A percentile compares a stretch with the other conserved stretches of the same genome.
Evolutionary conservation across 1,284 basidiomycete species (phyloP).

Genomic region (Cystobasidium pallidum): DNA sequence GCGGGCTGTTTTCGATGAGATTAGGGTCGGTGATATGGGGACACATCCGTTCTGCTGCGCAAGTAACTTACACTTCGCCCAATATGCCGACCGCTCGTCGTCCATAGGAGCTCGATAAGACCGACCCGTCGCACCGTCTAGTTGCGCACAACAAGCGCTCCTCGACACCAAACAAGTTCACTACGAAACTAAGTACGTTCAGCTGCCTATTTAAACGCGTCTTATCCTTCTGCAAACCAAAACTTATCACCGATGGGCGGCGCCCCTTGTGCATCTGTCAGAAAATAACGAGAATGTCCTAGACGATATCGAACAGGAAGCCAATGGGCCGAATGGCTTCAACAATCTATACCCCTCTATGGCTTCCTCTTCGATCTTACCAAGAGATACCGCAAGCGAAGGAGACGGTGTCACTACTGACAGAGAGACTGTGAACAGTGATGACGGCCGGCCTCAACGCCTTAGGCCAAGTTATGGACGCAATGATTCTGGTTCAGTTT

Average conservation of each 20-base stretch:
- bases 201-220: conserved; percentile 41
- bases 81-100: not conserved
- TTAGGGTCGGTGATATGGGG: conserved; percentile 41
- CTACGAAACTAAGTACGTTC: conserved; percentile 39
- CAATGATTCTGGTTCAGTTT: not conserved
- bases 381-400: conserved; percentile 34
- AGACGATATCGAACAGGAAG: conserved; percentile 22
- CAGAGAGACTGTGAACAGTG: conserved; percentile 20
- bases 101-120: conserved; percentile 47
- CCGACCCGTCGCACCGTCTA: conserved; percentile 50
- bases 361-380: conserved; percentile 27
- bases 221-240: conserved; percentile 42
- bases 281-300: conserved; percentile 40
- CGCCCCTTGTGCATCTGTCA: not conserved
- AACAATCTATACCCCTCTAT: conserved; percentile 28
- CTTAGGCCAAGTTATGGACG: not conserved
- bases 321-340: conserved; percentile 27
- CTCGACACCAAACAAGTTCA: conserved; percentile 34
- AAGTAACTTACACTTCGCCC: not conserved
- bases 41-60: not conserved
- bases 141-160: conserved; percentile 51
- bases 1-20: conserved; percentile 47
- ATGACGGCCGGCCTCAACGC: conserved; percentile 32
- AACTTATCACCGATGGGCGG: conserved; percentile 36
- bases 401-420: conserved; percentile 24